Percentiles rank a stretch among this genome's conserved stretches.
phyloP scores from a whole-genome alignment of 768 basidiomycete genomes.

The Auriscalpium vulgare region DNA sequence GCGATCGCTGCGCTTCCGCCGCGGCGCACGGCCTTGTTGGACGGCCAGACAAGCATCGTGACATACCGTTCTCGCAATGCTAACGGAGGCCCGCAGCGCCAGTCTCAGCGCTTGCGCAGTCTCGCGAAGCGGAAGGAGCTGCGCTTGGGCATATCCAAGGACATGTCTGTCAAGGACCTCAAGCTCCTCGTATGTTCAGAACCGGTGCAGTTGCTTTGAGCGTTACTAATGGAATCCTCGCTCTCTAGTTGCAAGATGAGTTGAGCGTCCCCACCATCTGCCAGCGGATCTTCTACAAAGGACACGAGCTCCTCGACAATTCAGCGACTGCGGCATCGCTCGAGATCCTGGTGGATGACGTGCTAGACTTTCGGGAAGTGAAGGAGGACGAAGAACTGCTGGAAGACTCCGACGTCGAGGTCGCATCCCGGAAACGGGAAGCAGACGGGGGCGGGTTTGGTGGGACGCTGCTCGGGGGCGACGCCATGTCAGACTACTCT shows the following conservation, averaged over 20 bases:
- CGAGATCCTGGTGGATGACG: constrained; percentile 50
- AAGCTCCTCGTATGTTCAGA: constrained; percentile 52
- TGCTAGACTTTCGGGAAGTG: constrained; percentile 58
- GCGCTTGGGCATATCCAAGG: constrained; percentile 50
- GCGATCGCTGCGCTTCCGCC: constrained; percentile 13
- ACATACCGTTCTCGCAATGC: constrained; percentile 33
- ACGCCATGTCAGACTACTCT: constrained; percentile 22
- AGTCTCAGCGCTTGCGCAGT: constrained; percentile 65
- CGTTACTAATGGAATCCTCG: neutral
- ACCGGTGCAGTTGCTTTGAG: neutral
- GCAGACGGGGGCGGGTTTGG: constrained; percentile 64
- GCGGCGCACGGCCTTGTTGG: neutral
- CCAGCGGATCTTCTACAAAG: constrained; percentile 60
- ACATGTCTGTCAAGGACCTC: constrained; percentile 69
- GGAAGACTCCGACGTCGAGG: constrained; percentile 37
- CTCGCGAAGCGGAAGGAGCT: constrained; percentile 43
- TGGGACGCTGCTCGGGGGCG: constrained; percentile 59
- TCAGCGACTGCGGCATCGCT: constrained; percentile 41
- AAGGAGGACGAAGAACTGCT: constrained; percentile 50
- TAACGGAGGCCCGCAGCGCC: constrained; percentile 32
- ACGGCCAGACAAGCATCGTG: constrained; percentile 15
- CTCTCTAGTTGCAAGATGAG: constrained; percentile 48
- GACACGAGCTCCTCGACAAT: constrained; percentile 59
- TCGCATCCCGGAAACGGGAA: constrained; percentile 32
- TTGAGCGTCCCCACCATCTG: constrained; percentile 67